Evolutionary conservation across 1,284 basidiomycete genomes (phyloP).

Genomic region (Cutaneotrichosporon dermatis): DNA sequence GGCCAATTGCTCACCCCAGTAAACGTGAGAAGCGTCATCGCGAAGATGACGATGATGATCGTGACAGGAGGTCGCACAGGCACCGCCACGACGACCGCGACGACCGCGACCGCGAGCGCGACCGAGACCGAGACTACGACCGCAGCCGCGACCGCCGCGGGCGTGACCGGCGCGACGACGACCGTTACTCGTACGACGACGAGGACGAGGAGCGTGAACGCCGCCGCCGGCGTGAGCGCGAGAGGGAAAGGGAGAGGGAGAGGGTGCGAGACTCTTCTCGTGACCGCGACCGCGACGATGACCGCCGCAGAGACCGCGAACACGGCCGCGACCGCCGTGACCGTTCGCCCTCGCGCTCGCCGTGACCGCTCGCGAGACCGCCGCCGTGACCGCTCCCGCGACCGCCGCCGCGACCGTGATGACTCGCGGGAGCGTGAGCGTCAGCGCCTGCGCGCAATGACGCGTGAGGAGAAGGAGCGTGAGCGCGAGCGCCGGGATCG

Average conservation of each 20-base stretch:
- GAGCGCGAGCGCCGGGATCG: slow-evolving; percentile 41
- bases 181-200: background rate
- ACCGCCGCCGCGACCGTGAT: slow-evolving; percentile 8
- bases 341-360: slow-evolving; percentile 6
- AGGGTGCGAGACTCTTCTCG: slow-evolving; percentile 16
- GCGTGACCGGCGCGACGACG: background rate
- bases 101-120: slow-evolving; percentile 52
- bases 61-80: slow-evolving; percentile 33
- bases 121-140: slow-evolving; percentile 47
- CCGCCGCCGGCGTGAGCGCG: slow-evolving; percentile 35
- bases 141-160: slow-evolving; percentile 21
- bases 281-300: slow-evolving; percentile 26
- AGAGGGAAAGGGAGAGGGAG: slow-evolving; percentile 37
- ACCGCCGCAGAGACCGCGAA: slow-evolving; percentile 21
- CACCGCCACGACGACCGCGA: slow-evolving; percentile 52
- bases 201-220: slow-evolving; percentile 7
- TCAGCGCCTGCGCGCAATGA: slow-evolving; percentile 28
- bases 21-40: slow-evolving; percentile 52
- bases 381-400: slow-evolving; percentile 5
- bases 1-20: slow-evolving; percentile 17
- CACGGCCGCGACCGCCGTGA: slow-evolving; percentile 11
- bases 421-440: slow-evolving; percentile 28
- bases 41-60: slow-evolving; percentile 42
- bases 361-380: slow-evolving; percentile 5
- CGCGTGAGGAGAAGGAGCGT: slow-evolving; percentile 40